phyloP scores from a whole-genome alignment of 2,329 filamentous ascomycete species.

The Fusarium incarnatum region DNA sequence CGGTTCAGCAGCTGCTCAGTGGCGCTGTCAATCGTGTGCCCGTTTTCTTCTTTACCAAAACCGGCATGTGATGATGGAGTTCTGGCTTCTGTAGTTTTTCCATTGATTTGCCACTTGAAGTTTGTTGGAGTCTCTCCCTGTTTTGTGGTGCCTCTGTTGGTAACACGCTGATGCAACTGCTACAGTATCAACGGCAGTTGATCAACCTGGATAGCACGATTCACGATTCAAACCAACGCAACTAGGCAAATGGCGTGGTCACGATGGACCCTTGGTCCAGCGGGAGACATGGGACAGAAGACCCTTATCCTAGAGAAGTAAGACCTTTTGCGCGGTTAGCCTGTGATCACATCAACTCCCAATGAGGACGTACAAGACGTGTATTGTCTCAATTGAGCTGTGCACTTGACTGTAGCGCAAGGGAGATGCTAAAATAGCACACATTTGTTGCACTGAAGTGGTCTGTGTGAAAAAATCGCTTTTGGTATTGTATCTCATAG shows the following conservation, averaged over 20 bases:
- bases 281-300: not conserved
- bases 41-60: conserved; percentile 13
- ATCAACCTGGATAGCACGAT: not conserved
- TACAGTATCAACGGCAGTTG: not conserved
- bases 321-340: not conserved
- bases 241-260: conserved; percentile 3
- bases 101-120: conserved; percentile 5
- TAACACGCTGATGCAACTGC: not conserved
- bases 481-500: not conserved
- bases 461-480: not conserved
- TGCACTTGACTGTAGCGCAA: not conserved
- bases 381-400: not conserved
- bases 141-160: not conserved
- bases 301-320: not conserved
- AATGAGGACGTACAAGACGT: not conserved
- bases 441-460: not conserved
- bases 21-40: conserved; percentile 10
- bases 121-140: not conserved
- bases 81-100: not conserved
- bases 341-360: not conserved
- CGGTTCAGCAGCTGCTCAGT: conserved; percentile 21
- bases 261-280: not conserved
- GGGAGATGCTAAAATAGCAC: not conserved
- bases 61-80: conserved; percentile 3
- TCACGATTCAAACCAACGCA: not conserved